phyloP scores from a whole-genome alignment of 2,329 filamentous ascomycete genomes.

The Amylocarpus encephaloides region DNA sequence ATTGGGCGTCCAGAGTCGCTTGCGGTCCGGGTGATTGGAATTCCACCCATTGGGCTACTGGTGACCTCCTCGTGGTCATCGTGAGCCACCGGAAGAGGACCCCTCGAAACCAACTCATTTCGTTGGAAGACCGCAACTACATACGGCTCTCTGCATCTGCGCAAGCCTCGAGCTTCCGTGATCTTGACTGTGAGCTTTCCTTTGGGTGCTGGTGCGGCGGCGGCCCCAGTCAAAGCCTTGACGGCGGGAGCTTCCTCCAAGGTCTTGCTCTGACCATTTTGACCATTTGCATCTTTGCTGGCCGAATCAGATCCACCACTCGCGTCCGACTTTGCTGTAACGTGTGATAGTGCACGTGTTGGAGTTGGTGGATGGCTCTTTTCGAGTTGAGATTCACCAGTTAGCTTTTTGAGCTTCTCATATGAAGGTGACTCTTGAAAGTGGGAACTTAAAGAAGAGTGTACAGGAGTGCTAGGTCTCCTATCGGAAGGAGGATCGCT shows the following conservation, averaged over 20 bases:
- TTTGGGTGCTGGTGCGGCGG: slow-evolving; percentile 63
- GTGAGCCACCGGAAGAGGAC: slow-evolving; percentile 58
- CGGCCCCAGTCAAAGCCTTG: slow-evolving; percentile 28
- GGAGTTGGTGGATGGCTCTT: slow-evolving; percentile 94
- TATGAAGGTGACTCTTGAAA: slow-evolving; percentile 53
- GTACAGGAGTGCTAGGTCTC: slow-evolving; percentile 46
- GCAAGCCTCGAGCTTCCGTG: slow-evolving; percentile 73
- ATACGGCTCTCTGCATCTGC: slow-evolving; percentile 82
- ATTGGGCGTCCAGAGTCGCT: slow-evolving; percentile 80
- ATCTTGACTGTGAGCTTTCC: slow-evolving; percentile 90
- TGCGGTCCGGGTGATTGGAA: slow-evolving; percentile 61
- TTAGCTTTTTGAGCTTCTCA: slow-evolving; percentile 79
- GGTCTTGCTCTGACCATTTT: slow-evolving; percentile 35
- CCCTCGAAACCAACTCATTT: slow-evolving; percentile 90
- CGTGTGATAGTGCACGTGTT: slow-evolving; percentile 67
- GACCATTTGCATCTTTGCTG: slow-evolving; percentile 19
- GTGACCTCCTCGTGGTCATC: slow-evolving; percentile 53
- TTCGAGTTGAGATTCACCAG: slow-evolving; percentile 60
- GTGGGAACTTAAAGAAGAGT: slow-evolving; percentile 40
- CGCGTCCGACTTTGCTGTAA: slow-evolving; percentile 44
- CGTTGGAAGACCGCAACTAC: slow-evolving; percentile 95
- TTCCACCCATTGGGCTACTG: slow-evolving; percentile 48
- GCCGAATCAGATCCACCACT: slow-evolving; percentile 29
- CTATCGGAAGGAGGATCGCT: slow-evolving; percentile 47
- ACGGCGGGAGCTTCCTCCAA: slow-evolving; percentile 30